Conservation (phyloP, 257 asterid species). For the Nicotiana attenuata region DNA sequence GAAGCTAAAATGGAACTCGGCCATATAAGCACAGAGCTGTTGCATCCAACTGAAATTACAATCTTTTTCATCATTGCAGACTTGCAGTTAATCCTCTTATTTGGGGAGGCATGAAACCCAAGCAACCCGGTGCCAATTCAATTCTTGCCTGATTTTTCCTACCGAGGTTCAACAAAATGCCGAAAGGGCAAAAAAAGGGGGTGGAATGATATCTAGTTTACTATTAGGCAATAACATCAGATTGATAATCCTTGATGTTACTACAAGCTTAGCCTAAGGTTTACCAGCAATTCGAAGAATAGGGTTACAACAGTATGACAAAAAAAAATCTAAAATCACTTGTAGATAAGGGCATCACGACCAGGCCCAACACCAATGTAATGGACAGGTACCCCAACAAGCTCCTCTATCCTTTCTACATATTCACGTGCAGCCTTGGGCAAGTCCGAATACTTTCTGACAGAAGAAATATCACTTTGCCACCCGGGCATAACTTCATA, state of each 20-base stretch:
- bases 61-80: too few relatives aligned
- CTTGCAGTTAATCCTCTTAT: too few relatives aligned
- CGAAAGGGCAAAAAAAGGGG: background rate
- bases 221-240: background rate
- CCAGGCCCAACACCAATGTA: conserved; percentile 94
- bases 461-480: conserved; percentile 65
- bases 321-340: conserved; percentile 22
- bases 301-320: background rate
- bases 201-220: background rate
- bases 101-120: background rate
- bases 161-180: background rate
- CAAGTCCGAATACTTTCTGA: conserved; percentile 69
- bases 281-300: background rate
- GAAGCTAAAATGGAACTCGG: background rate
- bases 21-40: too few relatives aligned
- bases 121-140: background rate
- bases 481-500: conserved; percentile 88
- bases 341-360: conserved; percentile 92
- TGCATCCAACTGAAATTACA: too few relatives aligned
- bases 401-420: conserved; percentile 83
- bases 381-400: conserved; percentile 74
- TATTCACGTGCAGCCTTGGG: conserved; percentile 76
- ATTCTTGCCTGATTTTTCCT: background rate
- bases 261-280: background rate
- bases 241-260: background rate